Conservation (phyloP, 768 basidiomycete genomes). For the Calocybe gangraenosa region DNA sequence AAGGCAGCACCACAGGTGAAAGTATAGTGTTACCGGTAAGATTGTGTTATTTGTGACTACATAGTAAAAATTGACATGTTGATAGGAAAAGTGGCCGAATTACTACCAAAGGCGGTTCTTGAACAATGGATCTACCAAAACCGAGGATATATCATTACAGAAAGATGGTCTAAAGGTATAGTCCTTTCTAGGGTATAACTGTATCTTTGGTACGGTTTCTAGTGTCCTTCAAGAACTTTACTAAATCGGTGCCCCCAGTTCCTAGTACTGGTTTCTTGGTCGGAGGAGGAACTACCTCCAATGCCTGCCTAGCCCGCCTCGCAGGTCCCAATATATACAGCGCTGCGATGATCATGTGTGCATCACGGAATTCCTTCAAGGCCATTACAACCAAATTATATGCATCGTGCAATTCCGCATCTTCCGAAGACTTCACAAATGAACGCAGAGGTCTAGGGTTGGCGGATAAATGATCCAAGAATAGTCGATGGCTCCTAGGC, state of each 20-base stretch:
- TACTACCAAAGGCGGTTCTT: no score
- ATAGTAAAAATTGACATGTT: no score
- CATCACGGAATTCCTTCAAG: slow-evolving; percentile 70
- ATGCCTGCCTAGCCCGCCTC: slow-evolving; percentile 25
- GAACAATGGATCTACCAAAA: no score
- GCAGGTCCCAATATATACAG: slow-evolving; percentile 77
- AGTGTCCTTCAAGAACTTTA: slow-evolving; percentile 71
- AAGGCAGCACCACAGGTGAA: no score
- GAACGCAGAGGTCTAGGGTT: slow-evolving; percentile 59
- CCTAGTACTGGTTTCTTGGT: slow-evolving; percentile 40
- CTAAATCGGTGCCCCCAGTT: slow-evolving; percentile 76
- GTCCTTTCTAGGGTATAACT: slow-evolving; percentile 11
- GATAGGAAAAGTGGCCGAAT: no score
- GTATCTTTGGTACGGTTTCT: slow-evolving; percentile 61
- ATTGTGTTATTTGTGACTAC: no score
- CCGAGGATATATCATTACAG: no score
- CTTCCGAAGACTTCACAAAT: slow-evolving; percentile 35
- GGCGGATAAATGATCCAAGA: slow-evolving; percentile 60
- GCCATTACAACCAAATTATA: slow-evolving; percentile 65
- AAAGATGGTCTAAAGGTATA: no score
- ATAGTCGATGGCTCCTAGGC: slow-evolving; percentile 78
- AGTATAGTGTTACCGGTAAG: no score
- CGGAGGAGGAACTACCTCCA: not conserved
- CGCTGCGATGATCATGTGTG: slow-evolving; percentile 72
- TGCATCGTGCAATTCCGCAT: slow-evolving; percentile 36